Evolutionary conservation across 2,329 filamentous ascomycete genomes (phyloP), one percentile per base, ranked within the genome.

Genomic region (Clonostachys rosea): DNA sequence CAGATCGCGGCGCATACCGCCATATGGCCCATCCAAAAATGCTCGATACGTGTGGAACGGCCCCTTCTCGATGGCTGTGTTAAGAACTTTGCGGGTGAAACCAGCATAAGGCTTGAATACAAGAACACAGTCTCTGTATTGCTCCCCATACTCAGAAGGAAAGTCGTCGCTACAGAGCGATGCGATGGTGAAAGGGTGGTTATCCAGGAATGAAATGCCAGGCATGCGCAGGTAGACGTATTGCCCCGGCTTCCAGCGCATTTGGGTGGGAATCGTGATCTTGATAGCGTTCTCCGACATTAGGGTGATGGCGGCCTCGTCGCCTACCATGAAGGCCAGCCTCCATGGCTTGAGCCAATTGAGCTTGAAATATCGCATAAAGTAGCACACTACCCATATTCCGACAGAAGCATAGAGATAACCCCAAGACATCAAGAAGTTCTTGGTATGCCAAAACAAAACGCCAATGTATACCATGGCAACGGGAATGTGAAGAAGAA

Each of bases 201-300:
- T 96, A 55, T 96, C 89, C 49, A 96, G 84, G 3, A 95, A 65
- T 0, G 91, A 91, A 55, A 97, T 91, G 2, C 89, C 89, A 0
- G 92, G 92, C 86, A 97, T 95, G 45, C 92, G 84, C 17, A 97
- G 76, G 62, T 96, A 97, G 16, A 96, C 87, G 56, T 95, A 96
- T 65, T 97, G 94, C 6, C 92, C 94, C 1, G 92, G 91, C 60
- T 83, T 86, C 92, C 92, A 97, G 52, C 82, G 85, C 78, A 95
- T 88, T 64, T 92, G 89, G 0, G 92, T 96, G 1, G 92, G 91
- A 44, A 97, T 87, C 0, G 92, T 96, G 55, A 97, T 81, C 65
- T 96, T 96, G 69, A 97, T 86, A n/a, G 90, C 89, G 59, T 95
- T 92, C 58, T 96, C 91, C 4, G 90, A 85, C 73, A 97, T 85